Evolutionary conservation across 108 stramenopile species (phyloP).

Genomic region (Cyclotella cryptica): DNA sequence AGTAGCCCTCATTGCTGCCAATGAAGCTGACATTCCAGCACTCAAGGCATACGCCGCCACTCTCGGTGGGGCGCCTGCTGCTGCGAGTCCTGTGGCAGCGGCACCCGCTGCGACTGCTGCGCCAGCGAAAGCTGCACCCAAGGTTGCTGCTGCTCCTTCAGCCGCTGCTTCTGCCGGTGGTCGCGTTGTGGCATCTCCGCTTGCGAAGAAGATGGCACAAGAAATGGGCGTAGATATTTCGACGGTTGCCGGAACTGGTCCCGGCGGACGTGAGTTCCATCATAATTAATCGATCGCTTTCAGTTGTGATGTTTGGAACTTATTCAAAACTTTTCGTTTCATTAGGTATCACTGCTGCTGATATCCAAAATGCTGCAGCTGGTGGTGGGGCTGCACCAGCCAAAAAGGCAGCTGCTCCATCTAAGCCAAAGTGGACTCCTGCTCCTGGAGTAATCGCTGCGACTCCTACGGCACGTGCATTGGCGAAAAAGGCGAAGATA

Average conservation of each 20-base stretch:
- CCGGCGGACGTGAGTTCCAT: conserved; percentile 67
- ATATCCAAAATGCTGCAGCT: conserved; percentile 79
- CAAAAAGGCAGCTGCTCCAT: conserved; percentile 64
- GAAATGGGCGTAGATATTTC: conserved; percentile 89
- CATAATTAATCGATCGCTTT: background rate
- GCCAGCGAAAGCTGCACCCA: conserved; percentile 64
- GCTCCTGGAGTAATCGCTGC: conserved; percentile 88
- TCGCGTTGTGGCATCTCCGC: conserved; percentile 93
- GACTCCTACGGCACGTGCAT: conserved; percentile 81
- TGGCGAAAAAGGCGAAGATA: conserved; percentile 88
- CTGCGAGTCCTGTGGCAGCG: conserved; percentile 56
- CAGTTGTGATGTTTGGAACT: background rate
- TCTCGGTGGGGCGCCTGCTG: conserved; percentile 60
- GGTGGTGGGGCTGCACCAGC: conserved; percentile 61
- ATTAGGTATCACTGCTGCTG: conserved; percentile 72
- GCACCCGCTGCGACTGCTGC: conserved; percentile 69
- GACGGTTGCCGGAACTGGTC: conserved; percentile 92
- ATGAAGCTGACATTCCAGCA: conserved; percentile 80
- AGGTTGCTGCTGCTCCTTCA: conserved; percentile 55
- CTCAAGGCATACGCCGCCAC: conserved; percentile 80
- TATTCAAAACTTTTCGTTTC: background rate
- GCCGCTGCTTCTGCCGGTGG: conserved; percentile 73
- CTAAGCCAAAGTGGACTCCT: conserved; percentile 82
- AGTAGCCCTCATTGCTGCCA: conserved; percentile 90
- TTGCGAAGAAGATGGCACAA: conserved; percentile 91